These are phyloP conservation scores for Schoenoplectus triqueter DNA, from an alignment of 202 grass and related monocot species.

Conservation along the genomic window DNA sequence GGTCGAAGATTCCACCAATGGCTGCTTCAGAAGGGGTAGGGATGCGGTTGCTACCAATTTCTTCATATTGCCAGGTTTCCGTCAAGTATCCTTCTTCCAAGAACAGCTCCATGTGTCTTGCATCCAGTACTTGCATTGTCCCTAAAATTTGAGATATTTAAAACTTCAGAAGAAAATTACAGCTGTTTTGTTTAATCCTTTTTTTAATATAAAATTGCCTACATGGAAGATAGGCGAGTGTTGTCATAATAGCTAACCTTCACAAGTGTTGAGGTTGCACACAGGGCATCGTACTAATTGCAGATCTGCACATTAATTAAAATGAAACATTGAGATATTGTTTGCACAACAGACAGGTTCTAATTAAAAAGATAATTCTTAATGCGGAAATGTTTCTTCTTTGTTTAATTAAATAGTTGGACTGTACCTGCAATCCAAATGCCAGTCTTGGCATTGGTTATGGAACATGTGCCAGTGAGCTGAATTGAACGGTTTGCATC, in stretches of 20 bases:
- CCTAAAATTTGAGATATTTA: conserved; percentile 53
- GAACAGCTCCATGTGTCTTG: conserved; percentile 80
- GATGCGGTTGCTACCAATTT: conserved; percentile 58
- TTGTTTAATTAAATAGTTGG: background rate
- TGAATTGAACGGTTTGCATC: conserved; percentile 40
- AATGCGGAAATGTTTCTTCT: background rate
- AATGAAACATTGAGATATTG: conserved; percentile 28
- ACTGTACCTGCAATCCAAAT: conserved; percentile 89
- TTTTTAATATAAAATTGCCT: background rate
- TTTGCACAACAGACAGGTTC: conserved; percentile 6
- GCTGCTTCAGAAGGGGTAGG: conserved; percentile 43
- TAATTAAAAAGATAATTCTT: background rate
- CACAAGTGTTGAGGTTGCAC: conserved; percentile 64
- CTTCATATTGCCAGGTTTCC: conserved; percentile 71
- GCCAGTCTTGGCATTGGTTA: conserved; percentile 59
- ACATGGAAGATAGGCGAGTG: background rate
- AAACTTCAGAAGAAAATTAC: background rate
- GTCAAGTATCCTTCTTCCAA: conserved; percentile 65
- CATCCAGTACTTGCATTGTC: conserved; percentile 83
- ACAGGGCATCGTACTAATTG: conserved; percentile 72
- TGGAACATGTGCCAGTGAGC: conserved; percentile 57
- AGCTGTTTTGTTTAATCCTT: conserved; percentile 5
- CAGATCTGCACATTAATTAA: conserved; percentile 60
- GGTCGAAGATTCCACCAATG: conserved; percentile 70
- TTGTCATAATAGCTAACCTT: conserved; percentile 48